Evolutionary conservation across 768 basidiomycete species (phyloP).

Genomic region (Podaxis pistillaris): DNA sequence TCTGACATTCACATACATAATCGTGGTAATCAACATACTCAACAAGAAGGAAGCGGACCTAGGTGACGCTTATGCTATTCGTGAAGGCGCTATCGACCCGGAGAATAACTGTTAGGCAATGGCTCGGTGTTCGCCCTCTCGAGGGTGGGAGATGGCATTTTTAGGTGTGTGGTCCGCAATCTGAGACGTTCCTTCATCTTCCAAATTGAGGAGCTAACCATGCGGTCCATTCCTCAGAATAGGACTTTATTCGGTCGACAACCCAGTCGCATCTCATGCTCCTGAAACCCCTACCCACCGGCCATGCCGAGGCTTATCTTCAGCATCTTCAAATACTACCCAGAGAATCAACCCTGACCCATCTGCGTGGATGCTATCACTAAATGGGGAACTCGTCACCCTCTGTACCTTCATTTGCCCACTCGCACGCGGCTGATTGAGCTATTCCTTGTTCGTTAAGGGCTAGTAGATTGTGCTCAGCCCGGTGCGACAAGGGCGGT

Average conservation of each 20-base stretch:
- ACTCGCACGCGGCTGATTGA: slow-evolving; percentile 76
- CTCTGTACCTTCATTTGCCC: slow-evolving; percentile 68
- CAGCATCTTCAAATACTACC: slow-evolving; percentile 5
- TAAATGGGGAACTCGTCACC: slow-evolving; percentile 53
- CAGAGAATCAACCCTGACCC: slow-evolving; percentile 50
- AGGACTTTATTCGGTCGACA: slow-evolving; percentile 85
- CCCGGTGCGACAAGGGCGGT: slow-evolving; percentile 51
- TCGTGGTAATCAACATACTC: slow-evolving; percentile 44
- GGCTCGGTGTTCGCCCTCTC: slow-evolving; percentile 51
- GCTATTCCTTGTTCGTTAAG: slow-evolving; percentile 64
- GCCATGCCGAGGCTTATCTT: not conserved
- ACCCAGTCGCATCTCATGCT: slow-evolving; percentile 35
- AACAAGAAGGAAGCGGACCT: slow-evolving; percentile 21
- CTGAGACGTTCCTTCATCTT: not conserved
- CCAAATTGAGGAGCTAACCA: not conserved
- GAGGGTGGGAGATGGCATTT: slow-evolving; percentile 72
- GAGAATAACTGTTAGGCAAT: slow-evolving; percentile 53
- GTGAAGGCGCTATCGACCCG: slow-evolving; percentile 82
- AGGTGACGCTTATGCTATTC: slow-evolving; percentile 47
- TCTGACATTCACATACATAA: slow-evolving; percentile 68
- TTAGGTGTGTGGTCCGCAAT: slow-evolving; percentile 43
- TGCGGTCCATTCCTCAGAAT: slow-evolving; percentile 8
- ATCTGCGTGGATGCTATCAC: slow-evolving; percentile 74
- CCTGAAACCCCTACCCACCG: slow-evolving; percentile 11
- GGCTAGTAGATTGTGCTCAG: slow-evolving; percentile 62